Base-by-base conservation (phyloP, 2,329 filamentous ascomycete species). In the Neofusicoccum ribis region DNA sequence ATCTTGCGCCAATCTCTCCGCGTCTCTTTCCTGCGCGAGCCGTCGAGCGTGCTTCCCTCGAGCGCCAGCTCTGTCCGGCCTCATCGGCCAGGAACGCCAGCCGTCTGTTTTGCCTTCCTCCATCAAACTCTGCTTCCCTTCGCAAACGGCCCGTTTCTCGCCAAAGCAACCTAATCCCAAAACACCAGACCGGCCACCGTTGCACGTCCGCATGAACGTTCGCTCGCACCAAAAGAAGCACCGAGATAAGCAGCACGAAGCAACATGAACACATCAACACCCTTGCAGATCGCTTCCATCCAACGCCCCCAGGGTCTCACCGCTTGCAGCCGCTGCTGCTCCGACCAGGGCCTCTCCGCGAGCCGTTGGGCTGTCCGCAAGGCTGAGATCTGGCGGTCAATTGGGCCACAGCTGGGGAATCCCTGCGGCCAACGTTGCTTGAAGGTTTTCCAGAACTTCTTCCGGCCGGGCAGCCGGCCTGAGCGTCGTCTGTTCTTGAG, bases 141-240 rank as follows among this genome's bases (percentile, higher is more conserved):
- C 6, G 27, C 12, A 60, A 60, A 17, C 41, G 56, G 41, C 43
- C 56, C 54, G 46, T 60, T 23, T 60, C 12, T 60, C n/a, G n/a
- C 41, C n/a, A 14, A 44, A 15, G 14, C 15, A 47, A 3, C 6
- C 56, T 60, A 47, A 36, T 36, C 56, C 56, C 20, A 47, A 52
- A 60, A 60, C 20, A 60, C 23, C 56, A 20, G 43, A 60, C 31
- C 56, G 56, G 56, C 56, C 43, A 60, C 56, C 56, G 56, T 37
- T 60, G 56, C 56, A 47, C 43, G 36, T 5, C 41, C 43, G 56
- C 43, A 47, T 15, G 54, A 52, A 52, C 50, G n/a, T 3, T 36
- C 43, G 12, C 23, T 37, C 50, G 3, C 36, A 34, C 11, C 15
- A 11, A 17, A 15, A 47, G 43, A 46, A 60, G n/a, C 56, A 47